Base-by-base conservation (phyloP, 257 asterid genomes). In the Jacaranda mimosifolia region DNA sequence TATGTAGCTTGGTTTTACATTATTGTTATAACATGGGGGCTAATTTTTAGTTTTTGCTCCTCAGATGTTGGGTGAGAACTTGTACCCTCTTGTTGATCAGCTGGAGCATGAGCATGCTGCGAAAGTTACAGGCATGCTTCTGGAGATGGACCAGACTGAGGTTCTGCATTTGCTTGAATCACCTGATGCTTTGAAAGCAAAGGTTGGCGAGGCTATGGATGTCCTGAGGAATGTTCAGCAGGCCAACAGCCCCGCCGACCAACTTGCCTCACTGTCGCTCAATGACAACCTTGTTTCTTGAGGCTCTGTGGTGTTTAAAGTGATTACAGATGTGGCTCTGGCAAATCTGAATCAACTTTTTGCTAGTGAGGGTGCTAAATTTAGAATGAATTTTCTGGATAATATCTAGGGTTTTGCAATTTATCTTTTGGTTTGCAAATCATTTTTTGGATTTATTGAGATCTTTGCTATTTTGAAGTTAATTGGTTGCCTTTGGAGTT, bases 141-240 rank as follows among this genome's bases (percentile, higher is more conserved):
- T 91, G 48, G 97, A 91, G 86, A 91, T 91, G 97, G 97, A 91
- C 82, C 91, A 91, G 84, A 91, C 94, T 0, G 97, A 91, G 80
- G 97, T 91, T 67, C 81, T 91, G 56, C 96, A 91, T 83, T 71
- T 91, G 80, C 96, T 91, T 1, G 96, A 90, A 35, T 88, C 96
- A 1, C 96, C 96, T 0, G 94, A 91, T 58, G 94, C 97, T 79
- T 79, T 91, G 85, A 91, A 89, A 76, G 81, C 91, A 2, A 91
- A 91, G 83, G 94, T 91, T 63, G 73, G 84, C 0, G 97, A 91
- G 82, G 97, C 97, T n/a, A 86, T 91, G 87, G 97, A 91, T 9
- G 97, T 91, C 13, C 74, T 91, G 79, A 85, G 85, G 82, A 89
- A 91, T 77, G 97, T 89, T 62, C 93, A 83, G 48, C 84, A 70